Evolutionary conservation across 495 filamentous ascomycete species (phyloP), one percentile per base, ranked within the genome.

Genomic region (Aspergillus saccharolyticus): DNA sequence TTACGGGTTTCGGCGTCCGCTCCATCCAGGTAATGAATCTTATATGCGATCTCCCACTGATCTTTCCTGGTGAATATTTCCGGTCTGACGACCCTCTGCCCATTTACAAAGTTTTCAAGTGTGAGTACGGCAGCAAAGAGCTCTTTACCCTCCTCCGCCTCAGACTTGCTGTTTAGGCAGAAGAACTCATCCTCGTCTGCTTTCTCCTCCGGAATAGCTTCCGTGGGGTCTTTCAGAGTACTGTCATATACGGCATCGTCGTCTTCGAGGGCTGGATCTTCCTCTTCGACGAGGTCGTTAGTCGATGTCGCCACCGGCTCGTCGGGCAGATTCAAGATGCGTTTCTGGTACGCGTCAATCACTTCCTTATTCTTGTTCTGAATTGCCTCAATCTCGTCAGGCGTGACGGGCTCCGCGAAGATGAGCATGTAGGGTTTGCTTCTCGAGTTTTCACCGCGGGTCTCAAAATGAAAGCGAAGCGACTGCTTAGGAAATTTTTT

Each of bases 391-490:
- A 95, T 88, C 48, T 89, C 76, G 8, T 83, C 79, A 15, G 87
- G 80, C 0, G 83, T 81, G 17, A 97, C 85, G 9, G 94, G 93
- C 71, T 96, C 87, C 22, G 85, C 91, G 63, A 96, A 91, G 22
- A 96, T 82, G 63, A 91, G 89, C 90, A 97, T 96, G 63, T 84
- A 88, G 1, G 87, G 84, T 0, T 75, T 72, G 21, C 63, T 43
- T 12, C 18, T 15, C 0, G 24, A 2, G 4, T 69, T 3, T 3
- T 28, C 70, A 6, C 82, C 79, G 17, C 88, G 79, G 0, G 91
- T 89, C 71, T 99, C 92, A 59, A 99, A 90, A 67, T 91, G 87
- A 42, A 99, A 64, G 2, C 94, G 87, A 5, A 99, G 70, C 1
- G 89, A 92, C 72, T 66, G 72, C 69, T 63, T 83, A 67, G 28